These are phyloP conservation scores for Fusarium devonianum DNA, from an alignment of 2,329 filamentous ascomycete species.

Conservation along the genomic window DNA sequence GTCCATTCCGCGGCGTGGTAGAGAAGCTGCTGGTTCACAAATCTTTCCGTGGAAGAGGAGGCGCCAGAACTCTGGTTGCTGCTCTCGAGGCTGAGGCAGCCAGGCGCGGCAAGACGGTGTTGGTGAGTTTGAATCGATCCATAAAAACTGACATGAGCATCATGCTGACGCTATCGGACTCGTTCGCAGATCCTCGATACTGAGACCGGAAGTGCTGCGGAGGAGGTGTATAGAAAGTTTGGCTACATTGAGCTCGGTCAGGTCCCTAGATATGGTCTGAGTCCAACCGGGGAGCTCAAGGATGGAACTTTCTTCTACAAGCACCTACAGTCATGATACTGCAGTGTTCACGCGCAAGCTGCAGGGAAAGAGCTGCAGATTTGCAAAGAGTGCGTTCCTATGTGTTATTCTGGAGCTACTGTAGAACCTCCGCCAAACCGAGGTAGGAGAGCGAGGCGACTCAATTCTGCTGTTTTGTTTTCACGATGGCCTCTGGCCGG, in stretches of 20 bases:
- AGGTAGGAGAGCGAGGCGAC: constrained; percentile 38
- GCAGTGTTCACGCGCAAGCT: no score
- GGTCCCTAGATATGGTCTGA: constrained; percentile 61
- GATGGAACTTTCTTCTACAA: constrained; percentile 68
- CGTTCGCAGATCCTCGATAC: constrained; percentile 58
- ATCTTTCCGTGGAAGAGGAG: constrained; percentile 57
- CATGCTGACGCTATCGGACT: not conserved
- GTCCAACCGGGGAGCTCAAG: constrained; percentile 56
- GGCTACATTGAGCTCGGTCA: constrained; percentile 64
- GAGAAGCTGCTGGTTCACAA: constrained; percentile 66
- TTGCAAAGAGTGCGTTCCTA: not conserved
- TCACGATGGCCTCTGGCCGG: constrained; percentile 22
- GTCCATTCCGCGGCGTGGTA: constrained; percentile 60
- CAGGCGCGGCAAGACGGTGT: constrained; percentile 55
- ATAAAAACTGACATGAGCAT: not conserved
- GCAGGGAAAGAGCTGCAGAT: no score
- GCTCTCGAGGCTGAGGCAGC: constrained; percentile 64
- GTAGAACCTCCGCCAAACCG: constrained; percentile 27
- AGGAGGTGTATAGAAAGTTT: constrained; percentile 61
- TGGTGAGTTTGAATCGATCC: constrained; percentile 54
- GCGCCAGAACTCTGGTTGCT: constrained; percentile 59
- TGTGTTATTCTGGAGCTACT: constrained; percentile 10
- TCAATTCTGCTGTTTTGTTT: constrained; percentile 36
- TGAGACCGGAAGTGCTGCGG: constrained; percentile 59
- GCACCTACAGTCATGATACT: constrained; percentile 48